Conservation (phyloP, 2,329 filamentous ascomycete genomes). For the Sporothrix inflata region DNA sequence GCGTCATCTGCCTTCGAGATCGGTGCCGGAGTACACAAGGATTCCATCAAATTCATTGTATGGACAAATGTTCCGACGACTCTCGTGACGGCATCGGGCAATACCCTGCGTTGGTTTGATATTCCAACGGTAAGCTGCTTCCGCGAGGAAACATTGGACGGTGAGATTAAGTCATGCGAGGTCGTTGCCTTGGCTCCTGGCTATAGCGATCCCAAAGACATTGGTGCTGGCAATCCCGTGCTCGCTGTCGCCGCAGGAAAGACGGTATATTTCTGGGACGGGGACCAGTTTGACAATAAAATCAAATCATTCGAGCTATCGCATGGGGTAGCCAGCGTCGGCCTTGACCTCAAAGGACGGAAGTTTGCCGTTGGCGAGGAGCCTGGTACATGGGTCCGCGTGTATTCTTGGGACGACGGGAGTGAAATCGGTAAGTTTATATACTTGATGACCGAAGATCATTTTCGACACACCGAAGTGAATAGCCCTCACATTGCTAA, state of each 20-base stretch:
- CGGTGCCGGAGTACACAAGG: conserved; percentile 78
- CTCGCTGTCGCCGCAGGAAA: conserved; percentile 94
- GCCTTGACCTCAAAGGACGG: conserved; percentile 77
- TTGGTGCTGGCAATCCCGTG: conserved; percentile 70
- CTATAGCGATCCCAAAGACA: conserved; percentile 62
- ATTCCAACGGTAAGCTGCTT: conserved; percentile 75
- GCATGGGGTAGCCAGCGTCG: conserved; percentile 89
- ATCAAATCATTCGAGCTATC: conserved; percentile 80
- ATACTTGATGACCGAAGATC: not conserved
- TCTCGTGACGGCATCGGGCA: conserved; percentile 88
- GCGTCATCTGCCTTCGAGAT: conserved; percentile 79
- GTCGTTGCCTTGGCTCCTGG: conserved; percentile 70
- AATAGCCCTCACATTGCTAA: not conserved
- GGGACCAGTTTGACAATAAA: conserved; percentile 66
- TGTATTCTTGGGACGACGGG: conserved; percentile 85
- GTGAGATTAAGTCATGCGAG: conserved; percentile 89
- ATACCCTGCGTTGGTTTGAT: conserved; percentile 93
- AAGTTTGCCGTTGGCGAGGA: conserved; percentile 90
- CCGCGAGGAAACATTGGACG: conserved; percentile 77
- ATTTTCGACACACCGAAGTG: not conserved
- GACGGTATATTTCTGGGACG: conserved; percentile 89
- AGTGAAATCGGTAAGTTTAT: conserved; percentile 68
- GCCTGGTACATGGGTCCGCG: conserved; percentile 93
- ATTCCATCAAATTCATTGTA: conserved; percentile 93
- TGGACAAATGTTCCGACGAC: conserved; percentile 90